Base-by-base conservation (phyloP, 169 alveolate genomes). In the Theileria annulata region DNA sequence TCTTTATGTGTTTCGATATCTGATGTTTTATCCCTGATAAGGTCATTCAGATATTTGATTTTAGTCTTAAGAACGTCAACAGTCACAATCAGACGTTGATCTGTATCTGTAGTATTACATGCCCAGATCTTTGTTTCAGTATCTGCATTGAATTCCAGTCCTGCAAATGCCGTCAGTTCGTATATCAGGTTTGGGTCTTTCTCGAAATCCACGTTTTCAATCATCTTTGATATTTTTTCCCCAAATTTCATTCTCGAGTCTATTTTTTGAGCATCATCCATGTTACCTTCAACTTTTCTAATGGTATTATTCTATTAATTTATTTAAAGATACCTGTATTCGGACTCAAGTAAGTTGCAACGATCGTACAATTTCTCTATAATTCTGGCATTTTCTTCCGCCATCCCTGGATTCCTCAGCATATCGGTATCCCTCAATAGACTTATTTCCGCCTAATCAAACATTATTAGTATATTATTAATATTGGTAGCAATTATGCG, bases 91-190 rank as follows among this genome's bases (percentile, higher is more conserved):
- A 83, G 59, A 8, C 90, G 72, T 35, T 83, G 81, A 19, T 83
- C 90, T 17, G 87, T 67, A 59, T 83, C 71, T 19, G 60, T 66
- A 2, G 47, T 71, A 63, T 69, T 83, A 54, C 77, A 77, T 9
- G 90, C 90, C 85, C 86, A 75, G 48, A 83, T n/a, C 17, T 69
- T 31, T 3, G 86, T 77, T 28, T 83, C 82, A 10, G 54, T 21
- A 28, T 83, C 90, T 19, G 86, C 85, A 62, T 83, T 80, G 47
- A 67, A 83, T 58, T 83, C 90, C 37, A 83, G 35, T 21, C 85
- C 90, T 3, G 77, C 76, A 60, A 83, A 83, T 9, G 83, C 81
- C 0, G 86, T 83, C 15, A 83, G 51, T 77, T 75, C 90, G 37
- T 73, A 28, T 1, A 83, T 83, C n/a, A 56, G 23, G 58, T 71